phyloP scores from a whole-genome alignment of 2,329 filamentous ascomycete species.

The Trichocomaceae sp. region DNA sequence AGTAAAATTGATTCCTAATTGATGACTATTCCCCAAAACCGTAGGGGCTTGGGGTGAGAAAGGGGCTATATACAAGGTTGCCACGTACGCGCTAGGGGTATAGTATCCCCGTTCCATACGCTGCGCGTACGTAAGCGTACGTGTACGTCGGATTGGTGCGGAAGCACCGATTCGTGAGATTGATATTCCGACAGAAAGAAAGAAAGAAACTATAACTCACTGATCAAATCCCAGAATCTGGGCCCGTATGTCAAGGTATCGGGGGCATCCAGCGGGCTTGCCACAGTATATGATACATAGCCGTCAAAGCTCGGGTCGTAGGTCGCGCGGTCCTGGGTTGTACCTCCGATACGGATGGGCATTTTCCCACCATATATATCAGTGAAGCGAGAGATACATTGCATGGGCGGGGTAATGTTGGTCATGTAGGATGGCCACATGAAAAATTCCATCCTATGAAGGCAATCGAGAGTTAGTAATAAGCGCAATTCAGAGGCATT shows the following conservation, averaged over 20 bases:
- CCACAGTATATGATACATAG: constrained; percentile 1
- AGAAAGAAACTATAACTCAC: not conserved
- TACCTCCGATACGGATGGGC: constrained; percentile 1
- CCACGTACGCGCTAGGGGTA: no score
- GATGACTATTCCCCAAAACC: no score
- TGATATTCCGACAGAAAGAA: no score
- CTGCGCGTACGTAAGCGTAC: no score
- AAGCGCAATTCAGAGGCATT: not conserved
- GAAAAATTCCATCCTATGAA: not conserved
- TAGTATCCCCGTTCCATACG: no score
- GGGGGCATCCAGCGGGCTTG: not conserved
- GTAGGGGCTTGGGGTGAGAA: no score
- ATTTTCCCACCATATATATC: not conserved
- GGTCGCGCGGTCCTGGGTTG: not conserved
- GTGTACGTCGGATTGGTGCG: no score
- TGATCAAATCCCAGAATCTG: not conserved
- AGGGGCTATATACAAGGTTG: no score
- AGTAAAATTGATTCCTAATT: no score
- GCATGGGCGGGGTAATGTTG: constrained; percentile 1
- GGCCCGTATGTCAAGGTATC: not conserved
- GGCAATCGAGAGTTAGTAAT: not conserved
- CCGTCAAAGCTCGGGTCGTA: constrained; percentile 3
- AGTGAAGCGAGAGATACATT: constrained; percentile 1
- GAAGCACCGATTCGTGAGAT: no score
- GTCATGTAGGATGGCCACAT: constrained; percentile 5